Percentiles rank a stretch among this genome's conserved stretches.
phyloP scores from a whole-genome alignment of 2,329 filamentous ascomycete genomes.

The Aspergillus tubingensis region DNA sequence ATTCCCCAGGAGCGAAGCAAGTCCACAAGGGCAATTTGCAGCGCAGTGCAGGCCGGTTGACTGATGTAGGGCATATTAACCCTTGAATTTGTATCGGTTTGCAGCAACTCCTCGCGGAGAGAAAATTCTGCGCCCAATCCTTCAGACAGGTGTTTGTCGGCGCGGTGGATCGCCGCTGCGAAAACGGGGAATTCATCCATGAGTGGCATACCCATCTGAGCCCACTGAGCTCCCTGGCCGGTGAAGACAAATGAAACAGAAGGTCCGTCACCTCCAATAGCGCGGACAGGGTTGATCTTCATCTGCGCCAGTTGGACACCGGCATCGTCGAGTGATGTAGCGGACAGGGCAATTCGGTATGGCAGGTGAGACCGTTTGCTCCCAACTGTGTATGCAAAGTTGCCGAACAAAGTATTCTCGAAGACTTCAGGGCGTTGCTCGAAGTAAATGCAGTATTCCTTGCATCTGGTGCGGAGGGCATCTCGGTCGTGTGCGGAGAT shows the following conservation, averaged over 20 bases:
- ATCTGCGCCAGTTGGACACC: constrained; percentile 1
- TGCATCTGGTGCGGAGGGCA: neutral
- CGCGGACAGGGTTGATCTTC: neutral
- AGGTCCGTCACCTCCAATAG: constrained; percentile 15
- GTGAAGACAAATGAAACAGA: constrained; percentile 37
- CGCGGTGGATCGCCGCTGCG: neutral
- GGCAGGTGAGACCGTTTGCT: too few relatives aligned
- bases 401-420: too few relatives aligned
- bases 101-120: neutral
- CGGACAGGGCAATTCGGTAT: too few relatives aligned
- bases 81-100: constrained; percentile 7
- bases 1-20: constrained; percentile 21
- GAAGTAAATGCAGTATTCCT: neutral
- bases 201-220: constrained; percentile 35
- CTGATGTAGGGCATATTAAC: constrained; percentile 30
- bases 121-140: neutral
- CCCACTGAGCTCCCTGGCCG: constrained; percentile 41
- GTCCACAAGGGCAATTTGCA: neutral
- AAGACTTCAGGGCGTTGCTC: neutral
- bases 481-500: neutral
- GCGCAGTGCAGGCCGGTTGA: constrained; percentile 14
- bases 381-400: too few relatives aligned
- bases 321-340: neutral
- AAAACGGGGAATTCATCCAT: constrained; percentile 9
- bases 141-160: neutral